These are phyloP conservation scores for Excoecaria agallocha DNA, from an alignment of 345 rosid species.

Conservation along the genomic window DNA sequence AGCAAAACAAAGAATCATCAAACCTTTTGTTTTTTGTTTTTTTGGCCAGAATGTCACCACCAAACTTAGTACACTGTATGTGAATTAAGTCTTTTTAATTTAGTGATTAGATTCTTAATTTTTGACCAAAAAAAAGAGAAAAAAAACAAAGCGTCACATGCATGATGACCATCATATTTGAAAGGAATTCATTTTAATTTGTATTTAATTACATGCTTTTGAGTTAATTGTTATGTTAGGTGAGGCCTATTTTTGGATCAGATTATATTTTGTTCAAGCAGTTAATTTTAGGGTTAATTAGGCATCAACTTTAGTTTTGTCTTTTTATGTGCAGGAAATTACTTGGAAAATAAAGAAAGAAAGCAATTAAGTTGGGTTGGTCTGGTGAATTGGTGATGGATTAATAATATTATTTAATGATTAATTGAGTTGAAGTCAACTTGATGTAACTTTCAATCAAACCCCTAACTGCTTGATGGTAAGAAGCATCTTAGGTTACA, in stretches of 20 bases:
- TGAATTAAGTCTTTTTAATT: background rate
- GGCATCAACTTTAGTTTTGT: constrained; percentile 1
- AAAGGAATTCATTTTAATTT: background rate
- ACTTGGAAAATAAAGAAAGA: too few relatives aligned
- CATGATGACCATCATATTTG: background rate
- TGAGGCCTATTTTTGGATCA: background rate
- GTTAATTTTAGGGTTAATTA: background rate
- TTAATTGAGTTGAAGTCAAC: background rate
- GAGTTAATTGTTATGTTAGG: background rate
- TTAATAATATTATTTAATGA: too few relatives aligned
- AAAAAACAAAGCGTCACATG: background rate
- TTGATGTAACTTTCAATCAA: background rate
- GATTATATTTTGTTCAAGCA: background rate
- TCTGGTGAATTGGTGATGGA: too few relatives aligned
- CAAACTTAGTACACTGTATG: constrained; percentile 16
- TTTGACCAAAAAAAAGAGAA: background rate
- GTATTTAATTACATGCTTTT: background rate
- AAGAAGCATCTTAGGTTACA: background rate
- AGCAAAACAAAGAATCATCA: background rate
- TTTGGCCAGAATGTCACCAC: constrained; percentile 7
- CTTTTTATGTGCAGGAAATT: background rate
- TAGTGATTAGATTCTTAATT: constrained; percentile 2
- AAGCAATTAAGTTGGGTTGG: background rate
- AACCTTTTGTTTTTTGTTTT: background rate
- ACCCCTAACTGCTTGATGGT: background rate